Evolutionary conservation across 1,284 basidiomycete species (phyloP).

Genomic region (Xerocomus amazonicus): DNA sequence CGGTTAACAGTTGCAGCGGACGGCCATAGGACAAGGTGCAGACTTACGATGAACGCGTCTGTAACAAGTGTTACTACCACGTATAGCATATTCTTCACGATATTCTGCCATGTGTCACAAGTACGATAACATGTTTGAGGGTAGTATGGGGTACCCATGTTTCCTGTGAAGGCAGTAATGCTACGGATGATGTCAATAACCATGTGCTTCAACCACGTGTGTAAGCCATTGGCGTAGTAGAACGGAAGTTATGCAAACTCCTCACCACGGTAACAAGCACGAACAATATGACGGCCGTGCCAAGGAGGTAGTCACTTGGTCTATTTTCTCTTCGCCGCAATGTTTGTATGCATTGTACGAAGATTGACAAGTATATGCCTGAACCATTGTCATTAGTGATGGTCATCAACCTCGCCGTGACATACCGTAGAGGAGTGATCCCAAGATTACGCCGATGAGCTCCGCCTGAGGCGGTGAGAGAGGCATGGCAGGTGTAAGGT

Average conservation of each 20-base stretch:
- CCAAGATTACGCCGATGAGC: conserved; percentile 13
- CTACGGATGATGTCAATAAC: conserved; percentile 11
- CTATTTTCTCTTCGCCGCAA: conserved; percentile 7
- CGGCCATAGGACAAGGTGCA: too few relatives aligned
- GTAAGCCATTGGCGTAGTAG: background rate
- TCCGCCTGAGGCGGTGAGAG: conserved; percentile 7
- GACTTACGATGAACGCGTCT: conserved; percentile 20
- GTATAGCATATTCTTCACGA: conserved; percentile 12
- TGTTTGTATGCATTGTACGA: conserved; percentile 14
- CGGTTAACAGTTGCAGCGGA: background rate
- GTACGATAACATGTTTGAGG: conserved; percentile 4
- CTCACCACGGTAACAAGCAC: conserved; percentile 16
- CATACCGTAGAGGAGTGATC: conserved; percentile 15
- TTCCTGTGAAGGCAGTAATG: conserved; percentile 12
- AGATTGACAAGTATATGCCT: conserved; percentile 16
- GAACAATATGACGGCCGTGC: conserved; percentile 18
- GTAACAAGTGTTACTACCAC: conserved; percentile 17
- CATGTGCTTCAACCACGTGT: conserved; percentile 11
- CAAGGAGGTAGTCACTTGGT: conserved; percentile 15
- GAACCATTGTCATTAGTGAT: background rate
- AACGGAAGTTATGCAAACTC: background rate
- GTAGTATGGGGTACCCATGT: conserved; percentile 6
- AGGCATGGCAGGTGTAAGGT: background rate
- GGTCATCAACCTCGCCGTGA: too few relatives aligned
- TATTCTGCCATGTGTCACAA: conserved; percentile 6